phyloP scores from a whole-genome alignment of 1,139 yeast species.

The Zygosaccharomyces sapae region DNA sequence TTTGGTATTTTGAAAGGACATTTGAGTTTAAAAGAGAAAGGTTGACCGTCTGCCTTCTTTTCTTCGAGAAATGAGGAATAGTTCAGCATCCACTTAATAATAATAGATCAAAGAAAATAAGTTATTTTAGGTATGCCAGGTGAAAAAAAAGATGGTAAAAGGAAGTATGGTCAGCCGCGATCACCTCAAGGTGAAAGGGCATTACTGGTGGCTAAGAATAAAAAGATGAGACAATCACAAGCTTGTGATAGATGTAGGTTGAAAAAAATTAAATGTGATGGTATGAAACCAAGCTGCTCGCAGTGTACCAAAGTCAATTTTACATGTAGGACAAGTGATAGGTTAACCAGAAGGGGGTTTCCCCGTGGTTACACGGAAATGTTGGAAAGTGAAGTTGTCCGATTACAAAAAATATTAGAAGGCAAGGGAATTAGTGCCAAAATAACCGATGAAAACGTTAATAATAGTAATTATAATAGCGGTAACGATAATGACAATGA shows the following conservation, averaged over 20 bases:
- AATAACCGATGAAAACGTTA: neutral
- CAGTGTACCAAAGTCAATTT: conserved; percentile 62
- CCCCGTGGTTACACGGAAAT: conserved; percentile 76
- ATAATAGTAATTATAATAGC: neutral
- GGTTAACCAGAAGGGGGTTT: conserved; percentile 65
- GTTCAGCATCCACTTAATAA: too few species aligned
- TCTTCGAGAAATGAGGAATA: too few species aligned
- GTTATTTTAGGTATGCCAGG: neutral
- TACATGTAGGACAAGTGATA: conserved; percentile 68
- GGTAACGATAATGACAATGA: neutral
- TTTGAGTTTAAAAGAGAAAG: neutral
- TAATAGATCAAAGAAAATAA: too few species aligned
- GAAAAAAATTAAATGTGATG: conserved; percentile 74
- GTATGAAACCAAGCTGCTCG: conserved; percentile 59
- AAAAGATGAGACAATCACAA: conserved; percentile 52
- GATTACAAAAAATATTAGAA: conserved; percentile 46
- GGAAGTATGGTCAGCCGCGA: conserved; percentile 23
- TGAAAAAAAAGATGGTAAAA: conserved; percentile 13
- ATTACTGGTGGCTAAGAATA: conserved; percentile 14
- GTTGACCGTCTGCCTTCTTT: neutral
- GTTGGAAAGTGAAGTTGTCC: conserved; percentile 57
- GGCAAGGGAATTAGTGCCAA: neutral
- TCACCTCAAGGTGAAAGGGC: conserved; percentile 13
- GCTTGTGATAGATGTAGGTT: conserved; percentile 79
- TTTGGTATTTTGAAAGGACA: neutral